Evolutionary conservation across 345 rosid genomes (phyloP), one percentile per base, ranked within the genome.

Genomic region (Populus tremula): DNA sequence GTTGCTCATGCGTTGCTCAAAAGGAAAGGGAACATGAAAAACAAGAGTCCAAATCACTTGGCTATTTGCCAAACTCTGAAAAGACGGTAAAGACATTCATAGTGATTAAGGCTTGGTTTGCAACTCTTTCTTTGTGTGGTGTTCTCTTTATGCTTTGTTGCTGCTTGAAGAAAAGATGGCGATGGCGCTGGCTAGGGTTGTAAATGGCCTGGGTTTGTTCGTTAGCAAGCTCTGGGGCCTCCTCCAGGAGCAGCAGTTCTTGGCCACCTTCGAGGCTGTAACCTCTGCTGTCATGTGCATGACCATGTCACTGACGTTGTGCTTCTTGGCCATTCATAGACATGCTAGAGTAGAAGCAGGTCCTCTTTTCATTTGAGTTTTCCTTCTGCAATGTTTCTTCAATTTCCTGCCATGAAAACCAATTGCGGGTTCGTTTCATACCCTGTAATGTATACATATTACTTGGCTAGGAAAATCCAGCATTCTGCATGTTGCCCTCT

Each of bases 291-390:
- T 80, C 31, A 35, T 70, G 53, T 78, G 80, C 31, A 6, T 84
- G 45, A 75, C 85, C 69, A 85, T 76, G 87, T 75, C 87, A 13
- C 72, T 87, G 47, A 75, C 85, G 54, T 63, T 85, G 41, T 87
- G 92, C 77, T 65, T 85, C 80, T 27, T 86, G 39, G 84, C 88
- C 72, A 9, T 83, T 31, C 88, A 84, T 21, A 73, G 33, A 18
- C 86, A 82, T 62, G 38, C 79, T 10, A 68, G 75, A 27, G 69
- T 79, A 14, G 84, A 78, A 21, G 47, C 76, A 50, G 84, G 83
- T 69, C 67, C 83, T 78, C 77, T 83, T 68, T 78, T 72, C 54
- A 25, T 84, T 75, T 84, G 77, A 80, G 31, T 59, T 33, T 45
- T 5, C 14, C 25, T 67, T 70, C 36, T 4, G 36, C 36, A 33